Base-by-base conservation (phyloP, 192 early-diverging fungal genomes). In the Neocallimastix lanati region DNA sequence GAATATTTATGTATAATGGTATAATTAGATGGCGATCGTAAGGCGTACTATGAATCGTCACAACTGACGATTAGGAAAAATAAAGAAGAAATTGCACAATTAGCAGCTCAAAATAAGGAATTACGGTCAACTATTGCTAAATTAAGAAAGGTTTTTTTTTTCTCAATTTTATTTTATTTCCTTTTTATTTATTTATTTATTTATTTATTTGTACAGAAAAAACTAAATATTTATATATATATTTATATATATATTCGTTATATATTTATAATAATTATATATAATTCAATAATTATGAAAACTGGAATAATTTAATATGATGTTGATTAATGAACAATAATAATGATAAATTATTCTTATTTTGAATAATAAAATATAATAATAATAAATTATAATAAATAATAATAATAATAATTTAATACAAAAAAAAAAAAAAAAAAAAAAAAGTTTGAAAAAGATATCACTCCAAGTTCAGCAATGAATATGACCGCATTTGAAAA, bases 1-100 rank as follows among this genome's bases (percentile, higher is more conserved):
- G n/a, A n/a, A n/a, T n/a, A n/a, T n/a, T n/a, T n/a, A n/a, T n/a
- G n/a, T n/a, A n/a, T n/a, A n/a, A n/a, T n/a, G n/a, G n/a, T n/a
- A n/a, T n/a, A n/a, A n/a, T 81, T 81, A 90, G 90, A 91, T 86
- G 88, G 90, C 15, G 90, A 91, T 76, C 33, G 90, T 77, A 90
- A 90, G 78, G 90, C 90, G 1, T 91, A 91, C 80, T 91, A 91
- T 76, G 90, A 90, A 76, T 88, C 89, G 15, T 84, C 82, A 76
- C 90, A 91, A 80, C 88, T 87, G 87, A 88, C 90, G 1, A 91
- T 91, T 78, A 82, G 88, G 25, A 84, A 85, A 40, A 91, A 91
- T 80, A 91, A 91, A 82, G 88, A 89, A 27, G 90, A 91, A 80
- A 86, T 91, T n/a, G 83, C 78, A 29, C 76, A 76, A 14, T 83